Conservation (phyloP, 2,329 filamentous ascomycete species). For the Ceratocystis colombiana region DNA sequence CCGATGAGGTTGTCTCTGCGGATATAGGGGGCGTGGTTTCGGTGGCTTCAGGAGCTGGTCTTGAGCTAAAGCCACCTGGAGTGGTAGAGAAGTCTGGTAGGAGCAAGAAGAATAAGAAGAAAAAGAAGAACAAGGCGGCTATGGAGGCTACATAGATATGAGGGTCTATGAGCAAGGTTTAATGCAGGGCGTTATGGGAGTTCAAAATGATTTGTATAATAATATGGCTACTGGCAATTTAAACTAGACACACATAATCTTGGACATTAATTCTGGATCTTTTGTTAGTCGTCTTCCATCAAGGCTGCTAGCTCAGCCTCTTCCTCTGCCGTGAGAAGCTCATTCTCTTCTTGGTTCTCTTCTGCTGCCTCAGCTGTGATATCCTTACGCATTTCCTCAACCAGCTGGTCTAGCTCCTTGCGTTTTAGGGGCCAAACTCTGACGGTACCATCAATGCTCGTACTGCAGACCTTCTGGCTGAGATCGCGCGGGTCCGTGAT, state of each 20-base stretch:
- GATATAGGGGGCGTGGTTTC: neutral
- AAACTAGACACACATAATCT: neutral
- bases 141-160: neutral
- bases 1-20: neutral
- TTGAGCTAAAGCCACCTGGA: neutral
- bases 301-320: constrained; percentile 85
- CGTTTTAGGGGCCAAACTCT: constrained; percentile 69
- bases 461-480: constrained; percentile 55
- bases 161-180: neutral
- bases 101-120: constrained; percentile 22
- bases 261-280: neutral
- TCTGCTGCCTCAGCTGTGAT: constrained; percentile 40
- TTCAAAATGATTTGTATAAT: constrained; percentile 14
- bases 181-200: neutral
- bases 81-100: neutral
- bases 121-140: constrained; percentile 22
- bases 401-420: constrained; percentile 43
- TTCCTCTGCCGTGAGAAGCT: constrained; percentile 72
- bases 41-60: neutral
- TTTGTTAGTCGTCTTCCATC: constrained; percentile 53
- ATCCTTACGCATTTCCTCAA: constrained; percentile 39
- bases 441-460: constrained; percentile 82
- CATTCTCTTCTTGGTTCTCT: constrained; percentile 37
- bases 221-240: neutral
- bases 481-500: constrained; percentile 36